A percentile compares a stretch with the other conserved stretches of the same genome.
These are phyloP conservation scores for Capsella bursapastoris DNA, from an alignment of 345 rosid genomes.

Conservation along the genomic window DNA sequence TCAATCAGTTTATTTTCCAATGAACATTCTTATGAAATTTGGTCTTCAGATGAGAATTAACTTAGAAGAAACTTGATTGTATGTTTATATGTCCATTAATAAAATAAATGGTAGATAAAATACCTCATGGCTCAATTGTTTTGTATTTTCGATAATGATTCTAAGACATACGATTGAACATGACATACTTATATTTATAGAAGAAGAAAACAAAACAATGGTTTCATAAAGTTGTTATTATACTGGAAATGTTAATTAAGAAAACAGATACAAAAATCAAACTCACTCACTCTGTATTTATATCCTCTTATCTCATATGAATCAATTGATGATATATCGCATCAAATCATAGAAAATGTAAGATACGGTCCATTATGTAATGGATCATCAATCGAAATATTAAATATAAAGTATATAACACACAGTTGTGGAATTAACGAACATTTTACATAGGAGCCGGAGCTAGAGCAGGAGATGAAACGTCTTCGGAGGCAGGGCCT, in stretches of 20 bases:
- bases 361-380: conserved; percentile 4
- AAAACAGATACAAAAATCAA: conserved; percentile 26
- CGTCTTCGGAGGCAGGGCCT: conserved; percentile 48
- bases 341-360: conserved; percentile 25
- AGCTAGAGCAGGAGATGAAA: conserved; percentile 51
- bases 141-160: not conserved
- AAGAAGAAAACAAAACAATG: not conserved
- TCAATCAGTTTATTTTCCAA: not conserved
- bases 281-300: conserved; percentile 20
- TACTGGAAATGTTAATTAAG: not conserved
- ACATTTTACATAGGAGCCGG: conserved; percentile 37
- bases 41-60: not conserved
- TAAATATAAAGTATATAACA: conserved; percentile 16
- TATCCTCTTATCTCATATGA: conserved; percentile 29
- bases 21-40: conserved; percentile 5
- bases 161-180: not conserved
- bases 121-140: not conserved
- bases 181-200: not conserved
- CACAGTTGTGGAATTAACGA: conserved; percentile 12
- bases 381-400: conserved; percentile 14
- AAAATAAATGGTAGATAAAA: not conserved
- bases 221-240: conserved; percentile 21
- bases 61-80: conserved; percentile 9
- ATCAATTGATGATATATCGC: conserved; percentile 24
- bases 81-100: too few relatives aligned